phyloP scores from a whole-genome alignment of 345 rosid genomes.

The Jatropha curcas region DNA sequence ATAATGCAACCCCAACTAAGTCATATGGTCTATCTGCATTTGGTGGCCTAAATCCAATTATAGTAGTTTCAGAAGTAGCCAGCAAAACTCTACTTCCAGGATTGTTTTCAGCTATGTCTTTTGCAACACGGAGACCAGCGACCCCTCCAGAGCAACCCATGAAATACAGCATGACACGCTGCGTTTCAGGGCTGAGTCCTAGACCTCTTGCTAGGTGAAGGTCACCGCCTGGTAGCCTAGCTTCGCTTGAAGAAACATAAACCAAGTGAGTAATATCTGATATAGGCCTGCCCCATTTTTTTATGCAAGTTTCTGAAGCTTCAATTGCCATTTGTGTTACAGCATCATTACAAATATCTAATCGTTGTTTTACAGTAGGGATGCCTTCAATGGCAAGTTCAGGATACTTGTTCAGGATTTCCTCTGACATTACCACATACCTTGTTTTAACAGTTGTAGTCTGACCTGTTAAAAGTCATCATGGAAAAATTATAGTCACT shows the following conservation, averaged over 20 bases:
- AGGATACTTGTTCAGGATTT: constrained; percentile 78
- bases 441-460: constrained; percentile 94
- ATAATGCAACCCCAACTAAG: constrained; percentile 92
- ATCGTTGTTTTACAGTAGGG: constrained; percentile 80
- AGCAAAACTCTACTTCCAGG: constrained; percentile 84
- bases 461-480: constrained; percentile 55
- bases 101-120: constrained; percentile 93
- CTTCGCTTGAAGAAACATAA: constrained; percentile 97
- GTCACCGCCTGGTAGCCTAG: constrained; percentile 89
- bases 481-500: neutral
- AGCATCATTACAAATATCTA: constrained; percentile 77
- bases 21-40: constrained; percentile 83
- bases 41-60: constrained; percentile 93
- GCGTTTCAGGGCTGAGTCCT: constrained; percentile 73
- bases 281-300: constrained; percentile 72
- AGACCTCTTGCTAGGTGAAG: constrained; percentile 82
- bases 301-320: constrained; percentile 76
- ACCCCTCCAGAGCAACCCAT: constrained; percentile 95
- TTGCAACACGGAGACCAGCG: constrained; percentile 87
- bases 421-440: constrained; percentile 96
- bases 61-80: constrained; percentile 89
- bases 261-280: constrained; percentile 90
- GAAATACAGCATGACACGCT: constrained; percentile 84
- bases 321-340: constrained; percentile 89
- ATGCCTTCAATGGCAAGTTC: constrained; percentile 79